Conservation (phyloP, 768 basidiomycete genomes). For the Tylopilus vinaceipallidus region DNA sequence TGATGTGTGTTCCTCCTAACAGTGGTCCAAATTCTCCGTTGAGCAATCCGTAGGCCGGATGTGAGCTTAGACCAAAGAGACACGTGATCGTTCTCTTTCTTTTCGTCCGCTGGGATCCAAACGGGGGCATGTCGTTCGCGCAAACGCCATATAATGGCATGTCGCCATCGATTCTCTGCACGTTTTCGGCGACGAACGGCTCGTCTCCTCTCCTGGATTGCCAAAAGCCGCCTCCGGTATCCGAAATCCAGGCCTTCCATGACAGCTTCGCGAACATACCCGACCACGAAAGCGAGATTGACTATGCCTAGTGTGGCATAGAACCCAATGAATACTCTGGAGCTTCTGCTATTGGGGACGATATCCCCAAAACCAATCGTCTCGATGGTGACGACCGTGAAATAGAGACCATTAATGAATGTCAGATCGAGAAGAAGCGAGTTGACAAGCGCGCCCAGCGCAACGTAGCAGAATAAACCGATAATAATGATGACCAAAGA, state of each 20-base stretch:
- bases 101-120: conserved; percentile 55
- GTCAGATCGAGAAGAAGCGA: conserved; percentile 47
- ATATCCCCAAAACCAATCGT: conserved; percentile 81
- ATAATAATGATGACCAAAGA: conserved; percentile 80
- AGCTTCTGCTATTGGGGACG: conserved; percentile 45
- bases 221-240: conserved; percentile 53
- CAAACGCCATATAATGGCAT: conserved; percentile 65
- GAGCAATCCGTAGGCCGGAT: conserved; percentile 4
- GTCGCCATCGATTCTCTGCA: conserved; percentile 53
- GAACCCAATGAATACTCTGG: conserved; percentile 58
- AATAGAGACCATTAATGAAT: conserved; percentile 78
- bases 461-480: conserved; percentile 67
- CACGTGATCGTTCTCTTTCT: neutral
- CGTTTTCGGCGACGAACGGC: conserved; percentile 41
- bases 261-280: conserved; percentile 65
- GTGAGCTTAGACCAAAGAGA: conserved; percentile 11
- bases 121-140: conserved; percentile 44
- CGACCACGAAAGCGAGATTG: conserved; percentile 61
- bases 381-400: conserved; percentile 71
- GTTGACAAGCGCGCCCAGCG: conserved; percentile 64
- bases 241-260: conserved; percentile 70
- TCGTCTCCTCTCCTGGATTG: conserved; percentile 45
- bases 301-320: conserved; percentile 62
- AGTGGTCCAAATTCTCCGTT: conserved; percentile 11
- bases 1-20: conserved; percentile 1